These are phyloP conservation scores for Monilinia aucupariae DNA, from an alignment of 2,329 filamentous ascomycete genomes.

Conservation along the genomic window DNA sequence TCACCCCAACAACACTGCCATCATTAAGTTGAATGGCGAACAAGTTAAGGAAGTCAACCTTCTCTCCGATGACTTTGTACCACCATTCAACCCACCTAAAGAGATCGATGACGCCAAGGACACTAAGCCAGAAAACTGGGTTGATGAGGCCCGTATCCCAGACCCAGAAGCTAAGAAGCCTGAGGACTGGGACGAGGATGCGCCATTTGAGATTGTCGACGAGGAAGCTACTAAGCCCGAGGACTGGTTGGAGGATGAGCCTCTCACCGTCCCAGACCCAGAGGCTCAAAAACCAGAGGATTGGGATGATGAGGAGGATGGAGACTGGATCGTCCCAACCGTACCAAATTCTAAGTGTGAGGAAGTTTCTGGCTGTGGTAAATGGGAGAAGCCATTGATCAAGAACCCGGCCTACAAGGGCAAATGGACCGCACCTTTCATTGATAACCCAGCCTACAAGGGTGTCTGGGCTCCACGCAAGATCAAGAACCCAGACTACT, in stretches of 20 bases:
- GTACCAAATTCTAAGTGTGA: slow-evolving; percentile 95
- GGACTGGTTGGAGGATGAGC: slow-evolving; percentile 93
- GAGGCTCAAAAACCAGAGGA: slow-evolving; percentile 97
- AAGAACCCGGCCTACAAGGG: slow-evolving; percentile 93
- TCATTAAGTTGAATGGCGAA: slow-evolving; percentile 87
- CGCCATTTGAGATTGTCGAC: slow-evolving; percentile 91
- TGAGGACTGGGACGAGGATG: slow-evolving; percentile 98
- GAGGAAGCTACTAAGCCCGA: slow-evolving; percentile 86
- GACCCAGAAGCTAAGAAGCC: slow-evolving; percentile 95
- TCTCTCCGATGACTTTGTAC: slow-evolving; percentile 78
- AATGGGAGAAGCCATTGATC: slow-evolving; percentile 86
- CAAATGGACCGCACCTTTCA: slow-evolving; percentile 85
- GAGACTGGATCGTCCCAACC: slow-evolving; percentile 82
- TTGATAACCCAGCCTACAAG: slow-evolving; percentile 99
- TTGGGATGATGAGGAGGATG: slow-evolving; percentile 99
- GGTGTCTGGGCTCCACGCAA: slow-evolving; percentile 89
- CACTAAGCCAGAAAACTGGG: slow-evolving; percentile 91
- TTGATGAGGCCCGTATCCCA: slow-evolving; percentile 84
- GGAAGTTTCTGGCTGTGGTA: slow-evolving; percentile 87
- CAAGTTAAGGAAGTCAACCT: slow-evolving; percentile 84
- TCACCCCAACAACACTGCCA: slow-evolving; percentile 91
- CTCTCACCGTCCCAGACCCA: slow-evolving; percentile 77
- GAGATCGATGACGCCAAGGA: slow-evolving; percentile 96
- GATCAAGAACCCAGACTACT: slow-evolving; percentile 95
- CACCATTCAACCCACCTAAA: slow-evolving; percentile 85